phyloP scores from a whole-genome alignment of 148 eudicot species.

The Rhododendron vialii region DNA sequence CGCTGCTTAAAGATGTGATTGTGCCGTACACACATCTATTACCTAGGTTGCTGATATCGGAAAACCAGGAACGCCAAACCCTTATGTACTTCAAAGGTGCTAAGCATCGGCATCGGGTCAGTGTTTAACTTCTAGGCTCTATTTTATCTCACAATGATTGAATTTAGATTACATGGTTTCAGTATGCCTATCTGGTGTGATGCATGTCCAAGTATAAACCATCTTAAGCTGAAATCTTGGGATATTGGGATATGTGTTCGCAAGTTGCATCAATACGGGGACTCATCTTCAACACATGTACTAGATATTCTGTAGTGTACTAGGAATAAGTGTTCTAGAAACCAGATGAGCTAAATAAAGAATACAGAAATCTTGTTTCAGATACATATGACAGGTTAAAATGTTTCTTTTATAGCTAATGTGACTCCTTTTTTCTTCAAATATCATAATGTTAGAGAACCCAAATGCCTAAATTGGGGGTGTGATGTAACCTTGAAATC shows the following conservation, averaged over 20 bases:
- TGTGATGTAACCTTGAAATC: neutral
- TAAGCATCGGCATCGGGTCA: constrained; percentile 88
- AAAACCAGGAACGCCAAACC: constrained; percentile 58
- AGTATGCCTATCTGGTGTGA: neutral
- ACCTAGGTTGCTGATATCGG: constrained; percentile 55
- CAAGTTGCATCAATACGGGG: neutral
- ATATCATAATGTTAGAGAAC: neutral
- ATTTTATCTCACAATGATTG: neutral
- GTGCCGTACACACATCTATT: constrained; percentile 81
- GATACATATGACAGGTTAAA: neutral
- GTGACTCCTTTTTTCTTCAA: neutral
- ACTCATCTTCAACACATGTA: neutral
- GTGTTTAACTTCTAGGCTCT: constrained; percentile 19
- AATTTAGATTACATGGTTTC: neutral
- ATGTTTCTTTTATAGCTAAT: neutral
- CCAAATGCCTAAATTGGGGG: neutral
- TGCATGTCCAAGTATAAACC: neutral
- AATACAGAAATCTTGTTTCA: neutral
- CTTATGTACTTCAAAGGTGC: constrained; percentile 98
- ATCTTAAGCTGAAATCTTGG: neutral
- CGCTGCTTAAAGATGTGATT: constrained; percentile 86
- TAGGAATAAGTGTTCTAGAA: neutral
- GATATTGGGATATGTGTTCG: neutral
- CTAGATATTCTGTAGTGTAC: neutral
- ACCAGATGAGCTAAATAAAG: neutral